Percentiles rank a stretch among this genome's conserved stretches.
Conservation (phyloP, 257 asterid genomes). For the Solanum lycopersicoides region DNA sequence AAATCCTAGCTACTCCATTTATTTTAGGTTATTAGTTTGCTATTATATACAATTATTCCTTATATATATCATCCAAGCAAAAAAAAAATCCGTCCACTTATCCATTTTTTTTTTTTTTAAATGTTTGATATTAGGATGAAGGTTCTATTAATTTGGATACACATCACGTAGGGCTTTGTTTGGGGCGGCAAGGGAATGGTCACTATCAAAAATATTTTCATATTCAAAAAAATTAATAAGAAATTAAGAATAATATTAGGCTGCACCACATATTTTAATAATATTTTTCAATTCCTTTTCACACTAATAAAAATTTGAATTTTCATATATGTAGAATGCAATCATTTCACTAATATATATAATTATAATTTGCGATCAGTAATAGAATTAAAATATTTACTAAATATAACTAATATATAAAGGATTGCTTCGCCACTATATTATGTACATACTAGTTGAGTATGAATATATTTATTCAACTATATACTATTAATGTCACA, state of each 20-base stretch:
- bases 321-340: not conserved
- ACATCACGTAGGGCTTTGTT: no score
- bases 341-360: not conserved
- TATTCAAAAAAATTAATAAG: no score
- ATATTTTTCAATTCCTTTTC: not conserved
- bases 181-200: no score
- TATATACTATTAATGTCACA: not conserved
- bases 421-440: not conserved
- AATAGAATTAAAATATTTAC: not conserved
- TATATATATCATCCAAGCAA: not conserved
- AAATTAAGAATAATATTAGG: no score
- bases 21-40: no score
- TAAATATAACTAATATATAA: not conserved
- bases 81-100: not conserved
- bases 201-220: no score
- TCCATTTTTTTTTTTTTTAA: no score
- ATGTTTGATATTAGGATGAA: no score
- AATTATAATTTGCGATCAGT: not conserved
- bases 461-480: not conserved
- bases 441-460: not conserved
- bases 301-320: not conserved
- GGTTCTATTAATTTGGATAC: no score
- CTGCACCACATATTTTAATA: accelerated
- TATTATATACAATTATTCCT: no score
- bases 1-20: no score